These are phyloP conservation scores for Aristolochia contorta DNA, from an alignment of 164 flowering plant genomes.

Conservation along the genomic window DNA sequence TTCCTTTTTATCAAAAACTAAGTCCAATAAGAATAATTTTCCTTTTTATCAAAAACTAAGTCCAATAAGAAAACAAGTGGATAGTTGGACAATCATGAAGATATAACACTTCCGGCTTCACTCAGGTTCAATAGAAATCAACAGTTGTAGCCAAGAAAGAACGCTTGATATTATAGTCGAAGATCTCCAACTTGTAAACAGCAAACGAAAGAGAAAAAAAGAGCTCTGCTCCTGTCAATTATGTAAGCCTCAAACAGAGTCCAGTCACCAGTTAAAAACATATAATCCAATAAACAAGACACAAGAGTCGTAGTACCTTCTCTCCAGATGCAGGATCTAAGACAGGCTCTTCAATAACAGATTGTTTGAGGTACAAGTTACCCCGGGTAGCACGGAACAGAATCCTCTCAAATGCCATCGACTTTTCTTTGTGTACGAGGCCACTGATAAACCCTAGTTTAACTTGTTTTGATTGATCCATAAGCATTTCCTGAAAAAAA, in stretches of 20 bases:
- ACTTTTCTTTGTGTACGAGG: slow-evolving; percentile 81
- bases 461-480: slow-evolving; percentile 75
- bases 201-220: not conserved
- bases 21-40: no score
- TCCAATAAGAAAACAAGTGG: no score
- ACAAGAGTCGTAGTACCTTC: slow-evolving; percentile 40
- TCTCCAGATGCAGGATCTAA: slow-evolving; percentile 89
- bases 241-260: no score
- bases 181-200: not conserved
- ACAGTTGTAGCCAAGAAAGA: no score
- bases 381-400: slow-evolving; percentile 98
- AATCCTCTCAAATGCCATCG: slow-evolving; percentile 94
- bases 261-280: not conserved
- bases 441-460: slow-evolving; percentile 84
- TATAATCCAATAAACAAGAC: not conserved
- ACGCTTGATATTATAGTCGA: no score
- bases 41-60: no score
- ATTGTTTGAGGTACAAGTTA: slow-evolving; percentile 71
- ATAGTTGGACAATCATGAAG: no score
- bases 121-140: no score
- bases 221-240: not conserved
- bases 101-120: no score
- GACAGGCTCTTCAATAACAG: slow-evolving; percentile 63
- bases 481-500: slow-evolving; percentile 46
- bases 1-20: no score